Conservation (phyloP, 352 stramenopile species). For the Phytophthora tubulina region DNA sequence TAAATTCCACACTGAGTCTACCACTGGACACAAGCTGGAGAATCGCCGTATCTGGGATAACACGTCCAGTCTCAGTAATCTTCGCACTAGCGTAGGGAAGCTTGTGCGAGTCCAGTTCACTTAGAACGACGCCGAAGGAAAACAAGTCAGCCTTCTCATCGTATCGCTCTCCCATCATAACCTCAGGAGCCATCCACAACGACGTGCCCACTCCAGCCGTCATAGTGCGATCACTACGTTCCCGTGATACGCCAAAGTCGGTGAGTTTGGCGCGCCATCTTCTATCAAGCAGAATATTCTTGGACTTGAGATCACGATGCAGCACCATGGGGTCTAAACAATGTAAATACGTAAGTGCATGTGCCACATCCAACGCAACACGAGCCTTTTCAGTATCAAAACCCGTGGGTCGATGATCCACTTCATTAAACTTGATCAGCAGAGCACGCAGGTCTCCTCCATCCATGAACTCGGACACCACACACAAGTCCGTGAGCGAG, state of each 20-base stretch:
- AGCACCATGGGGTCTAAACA: slow-evolving; percentile 54
- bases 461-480: slow-evolving; percentile 59
- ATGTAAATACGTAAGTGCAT: slow-evolving; percentile 74
- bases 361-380: slow-evolving; percentile 64
- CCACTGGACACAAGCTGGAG: slow-evolving; percentile 46
- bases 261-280: slow-evolving; percentile 61
- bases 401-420: slow-evolving; percentile 29
- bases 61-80: slow-evolving; percentile 36
- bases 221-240: slow-evolving; percentile 53
- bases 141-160: slow-evolving; percentile 47
- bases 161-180: slow-evolving; percentile 49
- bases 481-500: slow-evolving; percentile 47
- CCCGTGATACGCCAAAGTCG: slow-evolving; percentile 66
- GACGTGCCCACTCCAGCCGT: slow-evolving; percentile 59
- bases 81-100: slow-evolving; percentile 47
- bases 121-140: slow-evolving; percentile 46
- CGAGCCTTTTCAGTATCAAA: slow-evolving; percentile 61
- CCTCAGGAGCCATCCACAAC: slow-evolving; percentile 63
- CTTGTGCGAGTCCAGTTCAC: slow-evolving; percentile 44
- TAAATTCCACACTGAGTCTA: slow-evolving; percentile 40
- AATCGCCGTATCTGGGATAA: slow-evolving; percentile 42
- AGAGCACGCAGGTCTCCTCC: slow-evolving; percentile 52
- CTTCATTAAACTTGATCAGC: slow-evolving; percentile 42
- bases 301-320: slow-evolving; percentile 58
- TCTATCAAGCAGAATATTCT: slow-evolving; percentile 57